Evolutionary conservation across 305 asterid species (phyloP), one percentile per base, ranked within the genome.

Genomic region (Stenogyne calaminthoides): DNA sequence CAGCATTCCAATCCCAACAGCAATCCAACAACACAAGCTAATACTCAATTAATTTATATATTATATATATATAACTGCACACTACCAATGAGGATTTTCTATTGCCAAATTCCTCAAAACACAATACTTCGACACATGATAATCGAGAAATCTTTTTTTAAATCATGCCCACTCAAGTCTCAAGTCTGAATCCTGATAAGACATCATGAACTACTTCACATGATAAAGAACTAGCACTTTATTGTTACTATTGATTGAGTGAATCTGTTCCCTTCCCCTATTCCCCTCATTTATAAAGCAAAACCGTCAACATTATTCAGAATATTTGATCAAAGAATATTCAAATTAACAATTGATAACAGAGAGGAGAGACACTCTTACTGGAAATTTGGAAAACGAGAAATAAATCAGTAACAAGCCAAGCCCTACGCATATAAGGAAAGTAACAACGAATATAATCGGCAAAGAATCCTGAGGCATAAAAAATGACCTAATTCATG

Each of bases 381-480:
- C 29, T 9, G 68, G n/a, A 29, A 69, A n/a, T n/a, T n/a, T n/a
- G n/a, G n/a, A n/a, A n/a, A n/a, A n/a, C n/a, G n/a, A 40, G 47
- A 73, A 54, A 59, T 37, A 18, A 64, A 64, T 39, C 64, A 34
- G 19, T 63, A 64, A 18, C 51, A 44, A 44, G 47, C 8, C 51
- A 71, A 60, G 20, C 44, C 49, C 36, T 32, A 22, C 8, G 36
- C 61, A 7, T 57, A 47, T 49, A 42, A 61, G 37, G 58, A 57
- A 75, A 37, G 5, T 25, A 73, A 56, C 1, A 47, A 22, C 57
- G 16, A 27, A 76, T 57, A 76, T 34, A 19, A 65, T 71, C 70
- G 46, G 78, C 7, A n/a, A 64, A 57, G 9, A 11, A 37, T n/a
- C n/a, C n/a, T n/a, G n/a, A n/a, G n/a, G n/a, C n/a, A n/a, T n/a